Base-by-base conservation (phyloP, 306 rosid genomes). In the Acacia melanoxylon region DNA sequence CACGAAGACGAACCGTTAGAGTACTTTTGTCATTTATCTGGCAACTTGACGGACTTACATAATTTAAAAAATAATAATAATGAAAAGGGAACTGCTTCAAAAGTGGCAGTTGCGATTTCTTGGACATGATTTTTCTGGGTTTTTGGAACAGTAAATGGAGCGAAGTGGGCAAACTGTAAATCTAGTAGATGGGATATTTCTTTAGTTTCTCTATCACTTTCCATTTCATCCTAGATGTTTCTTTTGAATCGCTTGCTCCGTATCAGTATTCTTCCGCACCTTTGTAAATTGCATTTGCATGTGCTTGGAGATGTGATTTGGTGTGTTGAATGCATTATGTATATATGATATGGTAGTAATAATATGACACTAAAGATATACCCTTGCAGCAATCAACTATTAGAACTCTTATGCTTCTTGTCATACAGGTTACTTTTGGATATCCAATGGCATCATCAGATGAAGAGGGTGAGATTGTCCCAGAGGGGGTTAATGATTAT, bases 361-460 rank as follows among this genome's bases (percentile, higher is more conserved):
- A 17, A 59, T 20, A 29, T 45, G 63, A 59, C 8, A 24, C 31
- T n/a, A 33, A 20, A 73, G 80, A n/a, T 76, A 42, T 75, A 35
- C 22, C 58, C 76, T 35, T 81, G 73, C 65, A 52, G 68, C 76
- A 52, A 52, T 52, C 22, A 27, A 73, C 3, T 76, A 67, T 48
- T 68, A 45, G 58, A 71, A 79, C 65, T 79, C 58, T 14, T 22
- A 20, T 73, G 45, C 56, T 82, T 59, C 49, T 42, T 61, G 14
- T 76, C 49, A 11, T 51, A 70, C 71, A 80, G 84, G 49, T 73
- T 48, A 20, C 66, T 63, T 73, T 31, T 85, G 81, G 62, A 62
- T 58, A 74, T n/a, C 67, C 81, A 75, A 92, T 92, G 97, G 92
- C 88, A 51, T 87, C 85, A 16, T 87, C 90, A 0, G 97, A 90